Conservation (phyloP, 2,329 filamentous ascomycete genomes). For the Tolypocladium nubicola region DNA sequence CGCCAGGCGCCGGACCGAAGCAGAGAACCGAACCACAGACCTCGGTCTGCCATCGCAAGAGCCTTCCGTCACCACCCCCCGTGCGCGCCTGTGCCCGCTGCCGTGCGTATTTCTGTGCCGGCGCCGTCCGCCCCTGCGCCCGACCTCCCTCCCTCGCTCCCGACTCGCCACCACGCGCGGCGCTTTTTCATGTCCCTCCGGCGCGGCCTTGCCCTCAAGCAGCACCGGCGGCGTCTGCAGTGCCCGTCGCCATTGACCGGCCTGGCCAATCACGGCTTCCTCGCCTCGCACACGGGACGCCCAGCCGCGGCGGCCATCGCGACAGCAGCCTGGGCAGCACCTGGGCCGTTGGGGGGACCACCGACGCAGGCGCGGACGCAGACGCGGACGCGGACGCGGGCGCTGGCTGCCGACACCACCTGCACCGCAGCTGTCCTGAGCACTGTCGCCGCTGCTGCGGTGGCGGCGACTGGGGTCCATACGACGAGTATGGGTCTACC, state of each 20-base stretch:
- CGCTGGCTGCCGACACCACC: background rate
- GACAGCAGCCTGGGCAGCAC: background rate
- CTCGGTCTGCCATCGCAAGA: background rate
- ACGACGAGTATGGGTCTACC: constrained; percentile 15
- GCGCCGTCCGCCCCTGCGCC: background rate
- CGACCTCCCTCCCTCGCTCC: background rate
- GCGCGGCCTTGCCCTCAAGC: background rate
- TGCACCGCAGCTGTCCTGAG: background rate
- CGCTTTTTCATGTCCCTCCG: constrained; percentile 1
- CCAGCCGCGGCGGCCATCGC: background rate
- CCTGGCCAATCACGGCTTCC: constrained; percentile 6
- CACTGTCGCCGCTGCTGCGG: background rate
- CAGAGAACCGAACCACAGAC: background rate
- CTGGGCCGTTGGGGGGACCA: background rate
- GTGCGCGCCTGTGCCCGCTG: background rate
- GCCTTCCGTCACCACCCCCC: background rate
- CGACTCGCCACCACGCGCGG: background rate
- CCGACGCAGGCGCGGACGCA: background rate
- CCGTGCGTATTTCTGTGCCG: background rate
- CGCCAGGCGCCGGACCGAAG: background rate
- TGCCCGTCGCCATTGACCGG: background rate
- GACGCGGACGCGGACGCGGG: background rate
- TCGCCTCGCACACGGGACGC: background rate
- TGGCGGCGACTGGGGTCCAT: constrained; percentile 1
- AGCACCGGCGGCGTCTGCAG: constrained; percentile 6